Conservation (phyloP, 768 basidiomycete genomes). For the Boletus eberwhitei region DNA sequence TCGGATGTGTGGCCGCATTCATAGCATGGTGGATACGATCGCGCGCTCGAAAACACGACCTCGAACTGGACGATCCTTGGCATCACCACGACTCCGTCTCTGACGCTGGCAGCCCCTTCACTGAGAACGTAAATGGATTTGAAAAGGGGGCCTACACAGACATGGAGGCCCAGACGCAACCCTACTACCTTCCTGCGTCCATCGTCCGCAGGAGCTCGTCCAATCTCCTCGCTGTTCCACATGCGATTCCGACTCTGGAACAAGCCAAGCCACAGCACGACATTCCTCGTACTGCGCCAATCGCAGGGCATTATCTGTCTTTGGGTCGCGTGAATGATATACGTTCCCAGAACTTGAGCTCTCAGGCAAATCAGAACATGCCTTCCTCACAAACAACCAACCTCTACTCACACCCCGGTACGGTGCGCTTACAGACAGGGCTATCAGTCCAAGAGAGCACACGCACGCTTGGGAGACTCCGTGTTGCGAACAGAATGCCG, state of each 20-base stretch:
- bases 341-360: slow-evolving; percentile 5
- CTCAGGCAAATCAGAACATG: background rate
- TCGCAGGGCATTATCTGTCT: background rate
- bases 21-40: slow-evolving; percentile 48
- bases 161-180: slow-evolving; percentile 18
- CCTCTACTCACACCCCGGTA: slow-evolving; percentile 8
- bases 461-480: slow-evolving; percentile 42
- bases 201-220: slow-evolving; percentile 17
- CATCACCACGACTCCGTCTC: slow-evolving; percentile 30
- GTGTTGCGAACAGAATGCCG: slow-evolving; percentile 46
- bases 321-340: background rate
- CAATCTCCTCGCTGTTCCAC: slow-evolving; percentile 18
- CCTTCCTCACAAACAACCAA: slow-evolving; percentile 8
- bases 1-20: slow-evolving; percentile 45
- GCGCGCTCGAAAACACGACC: slow-evolving; percentile 34
- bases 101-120: background rate
- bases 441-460: slow-evolving; percentile 30
- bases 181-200: slow-evolving; percentile 25
- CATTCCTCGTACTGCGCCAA: background rate
- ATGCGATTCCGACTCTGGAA: slow-evolving; percentile 6
- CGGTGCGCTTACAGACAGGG: slow-evolving; percentile 13
- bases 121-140: background rate
- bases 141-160: background rate
- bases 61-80: slow-evolving; percentile 31
- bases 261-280: slow-evolving; percentile 4